Evolutionary conservation across 352 stramenopile species (phyloP).

Genomic region (Pythium insidiosum): DNA sequence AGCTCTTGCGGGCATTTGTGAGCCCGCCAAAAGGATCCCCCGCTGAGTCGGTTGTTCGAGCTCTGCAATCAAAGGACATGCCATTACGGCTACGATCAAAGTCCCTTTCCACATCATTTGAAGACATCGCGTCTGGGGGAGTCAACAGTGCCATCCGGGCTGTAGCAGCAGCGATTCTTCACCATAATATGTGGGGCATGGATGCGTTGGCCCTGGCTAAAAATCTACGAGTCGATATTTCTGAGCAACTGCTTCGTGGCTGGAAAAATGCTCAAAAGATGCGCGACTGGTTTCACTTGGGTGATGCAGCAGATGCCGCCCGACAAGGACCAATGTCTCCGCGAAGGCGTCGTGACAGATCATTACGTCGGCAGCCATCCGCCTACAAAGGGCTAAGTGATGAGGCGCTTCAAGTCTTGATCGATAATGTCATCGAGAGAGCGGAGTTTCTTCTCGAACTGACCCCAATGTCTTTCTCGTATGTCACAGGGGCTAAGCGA

Average conservation of each 20-base stretch:
- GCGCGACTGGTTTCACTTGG: conserved; percentile 80
- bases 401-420: conserved; percentile 57
- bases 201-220: conserved; percentile 66
- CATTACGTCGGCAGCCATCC: conserved; percentile 55
- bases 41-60: conserved; percentile 35
- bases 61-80: no score
- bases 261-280: conserved; percentile 87
- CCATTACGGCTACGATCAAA: no score
- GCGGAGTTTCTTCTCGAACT: conserved; percentile 68
- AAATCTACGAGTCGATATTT: conserved; percentile 47
- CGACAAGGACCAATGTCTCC: conserved; percentile 26
- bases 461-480: conserved; percentile 65
- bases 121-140: no score
- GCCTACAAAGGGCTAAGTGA: conserved; percentile 73
- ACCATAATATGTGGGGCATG: conserved; percentile 86
- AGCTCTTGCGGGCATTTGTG: conserved; percentile 55
- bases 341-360: conserved; percentile 21
- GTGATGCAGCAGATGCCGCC: conserved; percentile 55
- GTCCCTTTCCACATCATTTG: no score
- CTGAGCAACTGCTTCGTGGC: conserved; percentile 50
- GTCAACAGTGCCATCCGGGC: conserved; percentile 60
- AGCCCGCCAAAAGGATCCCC: conserved; percentile 24
- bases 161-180: conserved; percentile 68
- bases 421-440: conserved; percentile 60
- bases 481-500: conserved; percentile 58